Base-by-base conservation (phyloP, 2,329 filamentous ascomycete genomes). In the Penicillium sp. region DNA sequence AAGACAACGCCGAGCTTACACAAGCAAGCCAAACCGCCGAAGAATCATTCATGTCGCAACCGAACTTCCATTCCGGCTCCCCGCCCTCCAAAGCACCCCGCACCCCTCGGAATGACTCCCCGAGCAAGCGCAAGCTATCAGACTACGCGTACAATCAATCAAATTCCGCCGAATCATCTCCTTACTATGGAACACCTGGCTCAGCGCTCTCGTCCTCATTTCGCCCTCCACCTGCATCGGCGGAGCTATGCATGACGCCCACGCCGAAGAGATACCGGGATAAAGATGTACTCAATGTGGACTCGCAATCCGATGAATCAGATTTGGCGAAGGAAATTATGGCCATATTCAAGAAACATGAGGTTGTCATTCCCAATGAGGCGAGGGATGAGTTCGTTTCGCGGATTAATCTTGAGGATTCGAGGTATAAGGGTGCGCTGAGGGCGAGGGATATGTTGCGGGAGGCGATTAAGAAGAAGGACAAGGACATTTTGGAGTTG, bases 391-490 rank as follows among this genome's bases (percentile, higher is more conserved):
- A 77, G 19, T 50, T 81, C 2, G 65, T 74, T 2, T 65, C 65
- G 11, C 61, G 84, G 8, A 76, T 91, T 31, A 78, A 81, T 35
- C 82, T 75, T 45, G 81, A 90, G 62, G 82, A 84, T 16, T 74
- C 86, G 51, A 81, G 80, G 51, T 80, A 81, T 0, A 84, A 83
- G 65, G 90, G 89, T 0, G 79, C 90, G 21, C 78, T 80, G 39
- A 82, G 82, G 60, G 88, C 88, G 0, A 79, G 89, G 2, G 89
- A 93, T 58, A 83, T 88, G 7, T 81, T 84, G 3, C 77, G 90
- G n/a, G 72, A 83, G 9, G 83, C 82, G 4, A 68, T 91, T 33
- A 86, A 85, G 67, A 79, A 81, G 4, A 87, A 87, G 62, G 88
- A 93, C 78, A 74, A 85, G 69, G 77, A 86, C 21, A 48, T 56